Evolutionary conservation across 2,329 filamentous ascomycete genomes (phyloP), one percentile per base, ranked within the genome.

Genomic region (Neofusicoccum ribis): DNA sequence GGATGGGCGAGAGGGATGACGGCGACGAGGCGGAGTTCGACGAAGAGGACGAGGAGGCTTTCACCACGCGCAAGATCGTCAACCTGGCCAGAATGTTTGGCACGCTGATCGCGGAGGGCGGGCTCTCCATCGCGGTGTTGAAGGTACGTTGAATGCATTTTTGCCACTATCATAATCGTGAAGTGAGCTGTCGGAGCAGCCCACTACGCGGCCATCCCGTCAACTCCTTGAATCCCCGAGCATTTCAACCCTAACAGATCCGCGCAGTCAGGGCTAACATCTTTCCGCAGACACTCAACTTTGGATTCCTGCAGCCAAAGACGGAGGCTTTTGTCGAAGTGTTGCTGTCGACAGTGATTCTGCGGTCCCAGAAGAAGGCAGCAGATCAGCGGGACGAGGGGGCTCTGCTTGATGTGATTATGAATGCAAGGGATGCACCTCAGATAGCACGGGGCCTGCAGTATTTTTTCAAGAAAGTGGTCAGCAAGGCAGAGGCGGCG

Each of bases 301-400:
- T 97, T 62, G 86, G 88, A 0, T 91, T 91, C 69, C 78, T 97
- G 59, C 91, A 92, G 73, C 81, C 86, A 7, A 93, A 90, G 78
- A 92, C 91, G 0, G 88, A 85, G 65, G 86, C 86, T 27, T 95
- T 98, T 73, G 83, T 93, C 51, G 92, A 97, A 76, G 81, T 95
- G 7, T 79, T 97, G 69, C 82, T 98, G 15, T 88, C 95, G 56
- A 90, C 88, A 1, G 78, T 93, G 12, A 86, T 98, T 37, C 83
- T 91, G 51, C 86, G 89, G 70, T 87, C 88, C 15, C 85, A 88
- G 67, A 83, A 84, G 64, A 77, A 79, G 66, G 73, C 76, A 36
- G 79, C 74, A 4, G 74, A 76, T 1, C 81, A 43, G 12, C 34
- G 82, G 67, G 83, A 88, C 67, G 85, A 88, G 65, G 81, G 82